Conservation (phyloP, 78 protist species). For the Capsaspora owczarzaki region DNA sequence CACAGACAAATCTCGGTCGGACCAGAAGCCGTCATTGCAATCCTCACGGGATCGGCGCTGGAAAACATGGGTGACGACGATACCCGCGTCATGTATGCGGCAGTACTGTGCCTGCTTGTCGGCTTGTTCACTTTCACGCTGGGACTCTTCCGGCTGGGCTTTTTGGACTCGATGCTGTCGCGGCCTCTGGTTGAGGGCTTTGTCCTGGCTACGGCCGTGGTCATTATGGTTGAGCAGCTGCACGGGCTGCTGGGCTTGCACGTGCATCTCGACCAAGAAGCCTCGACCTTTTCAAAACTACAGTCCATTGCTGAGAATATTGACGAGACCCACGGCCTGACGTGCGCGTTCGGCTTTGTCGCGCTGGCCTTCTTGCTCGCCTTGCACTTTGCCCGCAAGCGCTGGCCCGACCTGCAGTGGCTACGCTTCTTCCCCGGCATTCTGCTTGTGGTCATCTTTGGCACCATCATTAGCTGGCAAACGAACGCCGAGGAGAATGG, state of each 20-base stretch:
- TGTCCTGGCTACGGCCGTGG: conserved; percentile 59
- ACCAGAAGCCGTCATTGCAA: conserved; percentile 55
- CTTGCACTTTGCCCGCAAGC: background rate
- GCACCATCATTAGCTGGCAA: conserved; percentile 14
- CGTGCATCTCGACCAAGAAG: conserved; percentile 15
- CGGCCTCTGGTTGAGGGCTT: conserved; percentile 71
- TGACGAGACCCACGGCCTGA: background rate
- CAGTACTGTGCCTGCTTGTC: conserved; percentile 37
- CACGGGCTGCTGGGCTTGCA: conserved; percentile 31
- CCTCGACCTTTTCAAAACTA: background rate
- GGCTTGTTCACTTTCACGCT: conserved; percentile 48
- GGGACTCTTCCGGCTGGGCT: conserved; percentile 62
- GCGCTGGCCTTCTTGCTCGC: background rate
- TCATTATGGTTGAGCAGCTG: conserved; percentile 65
- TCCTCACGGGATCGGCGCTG: conserved; percentile 30
- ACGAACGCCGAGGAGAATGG: background rate
- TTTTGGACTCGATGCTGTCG: conserved; percentile 53
- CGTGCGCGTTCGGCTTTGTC: background rate
- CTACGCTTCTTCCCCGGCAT: conserved; percentile 38
- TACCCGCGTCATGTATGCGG: conserved; percentile 4
- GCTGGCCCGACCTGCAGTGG: background rate
- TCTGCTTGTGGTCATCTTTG: conserved; percentile 40
- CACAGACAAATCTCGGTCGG: conserved; percentile 68
- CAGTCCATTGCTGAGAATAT: too few species aligned
- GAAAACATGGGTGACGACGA: conserved; percentile 11